Evolutionary conservation across 108 stramenopile species (phyloP).

Genomic region (Nitzschia sp.): DNA sequence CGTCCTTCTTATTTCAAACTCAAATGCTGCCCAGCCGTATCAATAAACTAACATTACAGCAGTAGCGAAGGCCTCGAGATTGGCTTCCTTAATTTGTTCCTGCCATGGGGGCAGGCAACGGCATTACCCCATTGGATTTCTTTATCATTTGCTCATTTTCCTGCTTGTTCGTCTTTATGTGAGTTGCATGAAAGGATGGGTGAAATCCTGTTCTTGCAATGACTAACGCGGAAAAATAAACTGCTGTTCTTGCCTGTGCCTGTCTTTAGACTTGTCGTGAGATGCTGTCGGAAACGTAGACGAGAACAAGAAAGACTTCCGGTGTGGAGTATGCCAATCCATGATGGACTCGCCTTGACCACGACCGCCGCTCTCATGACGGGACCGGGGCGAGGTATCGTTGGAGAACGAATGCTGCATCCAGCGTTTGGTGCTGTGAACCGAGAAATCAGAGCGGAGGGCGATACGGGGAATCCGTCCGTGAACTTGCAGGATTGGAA

Average conservation of each 20-base stretch:
- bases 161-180: not conserved
- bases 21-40: too few species aligned
- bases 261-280: not conserved
- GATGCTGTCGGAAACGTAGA: not conserved
- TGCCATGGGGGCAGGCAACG: too few species aligned
- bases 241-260: not conserved
- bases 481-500: not conserved
- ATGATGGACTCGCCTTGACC: not conserved
- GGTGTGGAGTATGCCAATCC: not conserved
- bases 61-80: too few species aligned
- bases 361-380: not conserved
- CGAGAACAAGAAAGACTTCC: not conserved
- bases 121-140: not conserved
- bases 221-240: not conserved
- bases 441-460: not conserved
- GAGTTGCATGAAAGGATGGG: not conserved
- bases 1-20: too few species aligned
- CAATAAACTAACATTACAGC: too few species aligned
- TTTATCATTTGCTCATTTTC: not conserved
- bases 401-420: not conserved
- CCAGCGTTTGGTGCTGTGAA: not conserved
- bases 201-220: not conserved
- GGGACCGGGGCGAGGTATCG: not conserved
- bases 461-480: not conserved
- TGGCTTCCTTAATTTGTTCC: too few species aligned